Evolutionary conservation across 805 yeast species (phyloP), one percentile per base, ranked within the genome.

Genomic region (Kazachstania kunashirensis): DNA sequence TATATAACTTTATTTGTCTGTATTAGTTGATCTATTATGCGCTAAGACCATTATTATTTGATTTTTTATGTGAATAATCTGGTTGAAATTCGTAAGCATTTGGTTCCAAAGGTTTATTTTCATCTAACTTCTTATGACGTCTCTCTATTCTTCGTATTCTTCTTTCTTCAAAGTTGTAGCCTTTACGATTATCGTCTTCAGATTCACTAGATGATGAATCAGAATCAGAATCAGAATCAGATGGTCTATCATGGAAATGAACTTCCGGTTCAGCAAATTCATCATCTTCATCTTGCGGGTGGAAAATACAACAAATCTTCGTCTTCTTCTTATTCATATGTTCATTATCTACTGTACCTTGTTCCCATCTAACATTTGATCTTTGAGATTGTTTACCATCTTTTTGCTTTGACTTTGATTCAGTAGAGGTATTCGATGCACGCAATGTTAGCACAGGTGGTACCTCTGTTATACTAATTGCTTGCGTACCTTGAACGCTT

Each of bases 1-100:
- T 28, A 16, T 28, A 28, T 28, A 17, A 5, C 16, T 28, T 11
- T 16, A 17, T 17, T 15, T 7, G 17, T 28, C 16, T 28, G 11
- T 28, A 10, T 20, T 20, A 20, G 10, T n/a, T n/a, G n/a, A n/a
- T n/a, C n/a, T n/a, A n/a, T 10, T 14, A 27, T 12, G 12, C n/a
- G 14, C 12, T 10, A 24, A 24, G n/a, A 8, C 12, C 28, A 12
- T 18, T 39, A 39, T 30, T 30, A 14, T 19, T 16, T 3, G 24
- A 16, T 19, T 25, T 30, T 45, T 51, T 58, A 42, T 34, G 36
- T 12, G 61, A 44, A 49, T 77, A 78, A 47, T 66, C 72, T 1
- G 96, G 96, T 57, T 85, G 95, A 25, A 74, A 62, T 55, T 88
- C 97, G 51, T 89, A 89, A 0, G 96, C 95, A 59, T 89, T 84